Evolutionary conservation across 805 yeast species (phyloP).

Genomic region (Candida dendrica): DNA sequence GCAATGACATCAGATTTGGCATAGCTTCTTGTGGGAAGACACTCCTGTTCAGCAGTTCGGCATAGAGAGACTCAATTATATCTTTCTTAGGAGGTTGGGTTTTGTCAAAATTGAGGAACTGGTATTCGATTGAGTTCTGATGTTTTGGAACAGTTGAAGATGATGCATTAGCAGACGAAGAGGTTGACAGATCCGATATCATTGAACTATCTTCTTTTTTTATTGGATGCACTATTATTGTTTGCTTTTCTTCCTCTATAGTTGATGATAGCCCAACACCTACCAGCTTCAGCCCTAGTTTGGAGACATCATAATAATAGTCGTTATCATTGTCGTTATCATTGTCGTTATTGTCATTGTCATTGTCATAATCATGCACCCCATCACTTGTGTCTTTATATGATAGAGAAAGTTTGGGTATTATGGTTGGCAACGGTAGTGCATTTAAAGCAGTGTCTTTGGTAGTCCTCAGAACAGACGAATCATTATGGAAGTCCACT

Average conservation of each 20-base stretch:
- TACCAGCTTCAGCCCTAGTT: neutral
- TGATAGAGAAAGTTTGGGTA: neutral
- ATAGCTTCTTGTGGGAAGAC: conserved; percentile 17
- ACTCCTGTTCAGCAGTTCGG: conserved; percentile 11
- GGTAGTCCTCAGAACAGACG: neutral
- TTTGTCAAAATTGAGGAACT: conserved; percentile 20
- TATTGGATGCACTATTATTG: neutral
- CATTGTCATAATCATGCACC: too few species aligned
- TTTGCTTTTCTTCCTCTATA: neutral
- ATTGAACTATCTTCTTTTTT: neutral
- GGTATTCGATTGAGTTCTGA: conserved; percentile 8
- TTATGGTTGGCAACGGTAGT: neutral
- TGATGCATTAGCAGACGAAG: neutral
- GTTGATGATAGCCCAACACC: neutral
- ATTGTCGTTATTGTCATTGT: too few species aligned
- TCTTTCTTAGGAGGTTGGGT: conserved; percentile 21
- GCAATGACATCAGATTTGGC: conserved; percentile 8
- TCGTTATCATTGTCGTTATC: too few species aligned
- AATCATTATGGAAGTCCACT: neutral
- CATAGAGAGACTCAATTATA: conserved; percentile 15
- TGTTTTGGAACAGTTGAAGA: neutral
- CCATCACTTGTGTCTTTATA: too few species aligned
- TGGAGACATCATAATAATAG: neutral
- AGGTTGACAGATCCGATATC: neutral
- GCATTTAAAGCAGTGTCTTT: neutral